Conservation (phyloP, 2,329 filamentous ascomycete genomes). For the Trichoderma pleuroti region DNA sequence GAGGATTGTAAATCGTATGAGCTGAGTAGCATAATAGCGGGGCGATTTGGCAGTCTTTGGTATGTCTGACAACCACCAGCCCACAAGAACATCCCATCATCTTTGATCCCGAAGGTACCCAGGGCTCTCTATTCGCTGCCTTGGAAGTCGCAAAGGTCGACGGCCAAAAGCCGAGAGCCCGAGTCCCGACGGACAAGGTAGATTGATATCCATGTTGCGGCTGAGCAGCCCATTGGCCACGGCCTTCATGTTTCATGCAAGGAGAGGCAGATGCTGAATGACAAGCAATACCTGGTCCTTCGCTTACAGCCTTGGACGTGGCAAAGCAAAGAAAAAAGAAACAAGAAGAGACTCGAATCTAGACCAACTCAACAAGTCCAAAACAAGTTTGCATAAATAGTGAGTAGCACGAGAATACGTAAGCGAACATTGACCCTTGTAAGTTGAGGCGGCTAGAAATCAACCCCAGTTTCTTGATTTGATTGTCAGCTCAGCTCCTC, state of each 20-base stretch:
- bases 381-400: neutral
- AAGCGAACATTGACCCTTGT: neutral
- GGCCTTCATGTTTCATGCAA: neutral
- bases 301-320: neutral
- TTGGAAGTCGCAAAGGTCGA: neutral
- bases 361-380: neutral
- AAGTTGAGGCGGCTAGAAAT: neutral
- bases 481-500: neutral
- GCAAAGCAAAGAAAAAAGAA: neutral
- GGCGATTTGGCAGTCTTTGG: neutral
- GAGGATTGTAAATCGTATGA: neutral
- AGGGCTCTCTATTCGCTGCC: neutral
- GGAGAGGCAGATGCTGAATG: neutral
- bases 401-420: neutral
- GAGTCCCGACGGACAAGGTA: neutral
- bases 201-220: neutral
- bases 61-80: neutral
- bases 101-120: neutral
- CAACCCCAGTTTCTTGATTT: neutral
- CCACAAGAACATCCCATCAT: neutral
- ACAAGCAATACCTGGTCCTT: neutral
- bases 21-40: neutral
- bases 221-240: neutral
- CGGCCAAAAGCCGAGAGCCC: neutral
- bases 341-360: neutral